Evolutionary conservation across 2,329 filamentous ascomycete genomes (phyloP), one percentile per base, ranked within the genome.

Genomic region (Gyromitra esculenta): DNA sequence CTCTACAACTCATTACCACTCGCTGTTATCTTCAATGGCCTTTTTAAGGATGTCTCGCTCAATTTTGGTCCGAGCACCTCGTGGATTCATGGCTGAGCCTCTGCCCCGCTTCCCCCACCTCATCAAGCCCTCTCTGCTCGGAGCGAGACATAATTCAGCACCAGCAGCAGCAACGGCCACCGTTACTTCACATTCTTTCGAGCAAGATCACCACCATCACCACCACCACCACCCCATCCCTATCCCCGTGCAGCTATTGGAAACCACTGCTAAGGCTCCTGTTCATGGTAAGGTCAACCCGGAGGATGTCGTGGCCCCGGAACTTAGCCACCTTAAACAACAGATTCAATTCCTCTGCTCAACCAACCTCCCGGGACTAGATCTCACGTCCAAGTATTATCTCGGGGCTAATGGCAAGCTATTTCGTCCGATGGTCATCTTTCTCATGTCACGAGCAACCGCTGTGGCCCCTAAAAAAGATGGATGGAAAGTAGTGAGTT

Each of bases 371-470:
- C 96, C 96, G 0, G 94, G 94, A 59, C 88, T 99, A 76, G 96
- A 98, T 82, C 94, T 93, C 54, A 95, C 94, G 37, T 94, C 96
- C 67, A 99, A 99, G 85, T 99, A 99, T 87, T 99, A 99, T 84
- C 97, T 96, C 25, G 92, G 95, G 82, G 92, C 92, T 76, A 94
- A 98, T 86, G 96, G 96, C 78, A 99, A 99, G 86, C 96, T 98
- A 84, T 91, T 99, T 81, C 91, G 96, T 80, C 96, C 96, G 39
- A 89, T 97, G 84, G 91, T 99, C 77, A 94, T 99, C 39, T 89
- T 99, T 78, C 90, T 99, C 81, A 98, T 99, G 95, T 95, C 94
- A 78, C 89, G 94, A 82, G 96, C 96, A 4, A 97, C 95, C 0
- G 89, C 93, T n/a, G 85, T 93, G 87, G 92, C 87, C 84, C 93